Base-by-base conservation (phyloP, 1,139 yeast genomes). In the Saccharomyces uvarum region DNA sequence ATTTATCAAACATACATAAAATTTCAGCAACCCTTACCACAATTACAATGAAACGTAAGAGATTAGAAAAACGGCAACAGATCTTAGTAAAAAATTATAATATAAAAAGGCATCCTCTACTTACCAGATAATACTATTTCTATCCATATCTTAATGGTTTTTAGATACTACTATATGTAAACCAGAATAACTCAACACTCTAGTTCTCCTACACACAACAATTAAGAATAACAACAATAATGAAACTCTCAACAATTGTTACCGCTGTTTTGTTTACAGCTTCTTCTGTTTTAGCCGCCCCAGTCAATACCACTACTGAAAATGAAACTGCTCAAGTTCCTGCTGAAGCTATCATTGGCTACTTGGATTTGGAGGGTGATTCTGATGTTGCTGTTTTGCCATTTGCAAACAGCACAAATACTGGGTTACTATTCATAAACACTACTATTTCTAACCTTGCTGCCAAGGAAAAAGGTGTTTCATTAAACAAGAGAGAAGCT, bases 391-490 rank as follows among this genome's bases (percentile, higher is more conserved):
- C 57, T 48, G 51, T 58, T 28, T 38, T 54, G 38, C 61, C 62
- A 51, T 54, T 59, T 27, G n/a, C 49, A 11, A 59, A 59, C 33
- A 51, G 52, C 8, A 58, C 61, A 7, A 50, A 53, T 28, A 57
- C 51, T 29, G 61, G 61, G 38, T 16, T 57, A 8, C 14, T 59
- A 24, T 58, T 59, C 47, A 54, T 58, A 21, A 59, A 59, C 53
- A 54, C 61, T 27, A 59, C 62, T n/a, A 49, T 59, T 41, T 50
- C 54, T n/a, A 56, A 56, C 14, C 53, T 55, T 55, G 60, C 60
- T 31, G 51, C 24, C n/a, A 54, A 24, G 3, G 49, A 31, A 31
- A 32, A 28, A n/a, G 33, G 28, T 6, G 26, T 19, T 14, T 3
- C 21, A 11, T 38, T 53, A 13, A 19, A 3, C 33, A 58, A 57